These are phyloP conservation scores for Lipomyces starkeyi DNA, from an alignment of 805 yeast species.

Conservation along the genomic window DNA sequence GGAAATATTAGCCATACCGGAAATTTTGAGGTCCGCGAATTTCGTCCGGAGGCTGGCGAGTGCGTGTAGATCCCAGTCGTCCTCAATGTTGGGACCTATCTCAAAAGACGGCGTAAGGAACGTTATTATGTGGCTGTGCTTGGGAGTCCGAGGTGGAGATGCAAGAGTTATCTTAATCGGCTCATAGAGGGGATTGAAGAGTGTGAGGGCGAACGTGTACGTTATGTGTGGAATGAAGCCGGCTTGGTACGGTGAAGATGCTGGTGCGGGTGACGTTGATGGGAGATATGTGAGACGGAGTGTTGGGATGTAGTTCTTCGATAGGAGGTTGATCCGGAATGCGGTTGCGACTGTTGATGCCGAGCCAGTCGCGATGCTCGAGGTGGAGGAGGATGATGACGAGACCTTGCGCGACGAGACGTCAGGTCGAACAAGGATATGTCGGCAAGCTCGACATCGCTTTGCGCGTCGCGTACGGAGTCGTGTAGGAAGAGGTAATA, in stretches of 20 bases:
- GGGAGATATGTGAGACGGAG: constrained; percentile 30
- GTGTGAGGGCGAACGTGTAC: constrained; percentile 30
- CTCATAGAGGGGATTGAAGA: constrained; percentile 32
- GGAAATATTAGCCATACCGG: neutral
- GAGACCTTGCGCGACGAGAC: constrained; percentile 15
- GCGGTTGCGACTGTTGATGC: constrained; percentile 23
- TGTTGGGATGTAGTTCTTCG: constrained; percentile 27
- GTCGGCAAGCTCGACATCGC: constrained; percentile 45
- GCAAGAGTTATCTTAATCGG: constrained; percentile 28
- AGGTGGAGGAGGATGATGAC: constrained; percentile 5
- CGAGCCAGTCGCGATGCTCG: neutral
- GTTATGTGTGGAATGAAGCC: constrained; percentile 27
- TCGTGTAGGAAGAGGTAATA: constrained; percentile 41
- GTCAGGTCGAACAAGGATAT: constrained; percentile 46
- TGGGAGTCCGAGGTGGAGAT: constrained; percentile 30
- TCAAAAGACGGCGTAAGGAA: constrained; percentile 31
- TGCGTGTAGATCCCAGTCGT: constrained; percentile 34
- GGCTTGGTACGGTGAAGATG: constrained; percentile 9
- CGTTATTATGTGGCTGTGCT: constrained; percentile 23
- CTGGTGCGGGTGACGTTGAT: neutral
- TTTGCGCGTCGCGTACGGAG: constrained; percentile 43
- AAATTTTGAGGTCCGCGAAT: constrained; percentile 11
- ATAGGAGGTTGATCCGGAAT: constrained; percentile 26
- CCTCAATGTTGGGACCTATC: constrained; percentile 31
- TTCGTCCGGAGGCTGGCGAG: constrained; percentile 10